These are phyloP conservation scores for Rachicladosporium sp. DNA, from an alignment of 2,329 filamentous ascomycete species.

Conservation along the genomic window DNA sequence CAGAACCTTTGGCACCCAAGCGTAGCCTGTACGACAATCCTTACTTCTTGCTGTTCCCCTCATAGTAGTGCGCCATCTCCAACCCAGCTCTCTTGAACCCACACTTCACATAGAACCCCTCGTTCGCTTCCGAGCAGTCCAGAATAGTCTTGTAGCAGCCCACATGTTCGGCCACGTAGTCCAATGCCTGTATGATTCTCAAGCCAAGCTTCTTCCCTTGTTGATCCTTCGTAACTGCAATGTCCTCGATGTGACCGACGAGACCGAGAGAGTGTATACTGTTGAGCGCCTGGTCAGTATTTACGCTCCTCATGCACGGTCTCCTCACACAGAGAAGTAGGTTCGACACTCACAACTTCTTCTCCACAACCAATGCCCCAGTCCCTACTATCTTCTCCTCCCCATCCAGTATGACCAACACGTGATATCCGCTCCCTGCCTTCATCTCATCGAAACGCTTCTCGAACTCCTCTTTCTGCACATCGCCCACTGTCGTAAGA, in stretches of 20 bases:
- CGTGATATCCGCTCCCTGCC: constrained; percentile 53
- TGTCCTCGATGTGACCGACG: constrained; percentile 95
- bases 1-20: too few species aligned
- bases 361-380: constrained; percentile 79
- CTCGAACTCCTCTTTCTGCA: constrained; percentile 61
- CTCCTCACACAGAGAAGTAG: too few species aligned
- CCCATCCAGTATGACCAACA: constrained; percentile 73
- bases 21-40: too few species aligned
- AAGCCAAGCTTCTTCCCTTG: constrained; percentile 95
- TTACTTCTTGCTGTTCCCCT: constrained; percentile 2
- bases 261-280: constrained; percentile 62
- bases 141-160: constrained; percentile 97
- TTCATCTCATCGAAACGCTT: constrained; percentile 74
- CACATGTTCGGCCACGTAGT: constrained; percentile 73
- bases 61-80: constrained; percentile 93
- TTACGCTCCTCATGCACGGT: too few species aligned
- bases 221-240: constrained; percentile 86
- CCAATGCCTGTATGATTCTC: constrained; percentile 84
- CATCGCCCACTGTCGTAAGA: constrained; percentile 83
- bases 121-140: constrained; percentile 91
- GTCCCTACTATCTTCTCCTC: constrained; percentile 68
- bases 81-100: constrained; percentile 84
- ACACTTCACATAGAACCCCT: constrained; percentile 97
- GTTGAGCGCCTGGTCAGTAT: too few species aligned
- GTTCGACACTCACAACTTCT: constrained; percentile 61